Conservation (phyloP, 495 filamentous ascomycete genomes). For the Parachaetomium inaequale region DNA sequence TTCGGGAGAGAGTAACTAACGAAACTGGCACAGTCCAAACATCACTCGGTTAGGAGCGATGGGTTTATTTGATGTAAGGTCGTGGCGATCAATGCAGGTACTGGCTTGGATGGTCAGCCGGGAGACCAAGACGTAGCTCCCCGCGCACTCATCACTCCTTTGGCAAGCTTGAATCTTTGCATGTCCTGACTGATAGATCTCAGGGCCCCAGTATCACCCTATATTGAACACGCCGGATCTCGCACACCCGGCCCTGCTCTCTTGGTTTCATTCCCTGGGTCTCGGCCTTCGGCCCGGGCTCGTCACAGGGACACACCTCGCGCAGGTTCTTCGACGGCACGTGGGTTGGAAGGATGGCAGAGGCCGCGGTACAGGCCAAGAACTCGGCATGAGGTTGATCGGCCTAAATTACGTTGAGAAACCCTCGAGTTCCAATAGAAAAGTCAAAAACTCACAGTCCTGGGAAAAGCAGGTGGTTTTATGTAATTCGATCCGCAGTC, state of each 20-base stretch:
- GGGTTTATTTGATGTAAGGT: background rate
- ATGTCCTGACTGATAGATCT: background rate
- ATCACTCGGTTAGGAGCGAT: background rate
- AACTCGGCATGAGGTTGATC: background rate
- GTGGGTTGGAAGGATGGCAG: background rate
- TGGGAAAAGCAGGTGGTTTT: background rate
- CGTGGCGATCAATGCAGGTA: background rate
- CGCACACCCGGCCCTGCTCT: too few relatives aligned
- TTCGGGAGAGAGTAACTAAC: background rate
- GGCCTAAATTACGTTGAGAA: slow-evolving; percentile 12
- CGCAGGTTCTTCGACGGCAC: slow-evolving; percentile 1
- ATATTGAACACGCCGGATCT: too few relatives aligned
- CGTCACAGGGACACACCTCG: background rate
- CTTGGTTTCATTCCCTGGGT: too few relatives aligned
- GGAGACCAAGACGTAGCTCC: too few relatives aligned
- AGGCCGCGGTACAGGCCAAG: background rate
- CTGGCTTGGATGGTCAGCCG: background rate
- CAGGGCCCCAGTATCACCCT: background rate
- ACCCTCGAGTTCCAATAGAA: background rate
- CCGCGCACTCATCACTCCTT: too few relatives aligned
- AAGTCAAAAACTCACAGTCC: background rate
- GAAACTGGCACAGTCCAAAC: background rate
- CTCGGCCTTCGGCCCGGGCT: background rate
- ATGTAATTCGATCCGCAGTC: slow-evolving; percentile 11
- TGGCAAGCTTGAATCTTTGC: too few relatives aligned